These are phyloP conservation scores for Cyclotella choctawhatcheeana DNA, from an alignment of 108 stramenopile genomes.

Conservation along the genomic window DNA sequence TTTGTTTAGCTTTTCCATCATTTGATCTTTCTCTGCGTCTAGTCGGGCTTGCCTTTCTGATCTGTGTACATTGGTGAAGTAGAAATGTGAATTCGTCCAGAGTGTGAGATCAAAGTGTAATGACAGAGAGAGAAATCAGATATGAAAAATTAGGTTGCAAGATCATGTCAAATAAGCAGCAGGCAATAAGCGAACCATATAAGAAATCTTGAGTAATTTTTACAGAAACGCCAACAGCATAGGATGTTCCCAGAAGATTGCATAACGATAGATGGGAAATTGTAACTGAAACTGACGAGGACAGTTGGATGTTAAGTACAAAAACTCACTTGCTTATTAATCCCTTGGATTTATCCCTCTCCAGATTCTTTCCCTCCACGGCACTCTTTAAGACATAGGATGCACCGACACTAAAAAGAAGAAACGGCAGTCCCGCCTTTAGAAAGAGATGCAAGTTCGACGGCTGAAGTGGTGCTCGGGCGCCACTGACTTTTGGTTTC, in stretches of 20 bases:
- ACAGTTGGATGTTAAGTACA: no score
- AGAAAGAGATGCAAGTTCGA: conserved; percentile 60
- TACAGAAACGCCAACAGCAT: not conserved
- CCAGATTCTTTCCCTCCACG: conserved; percentile 84
- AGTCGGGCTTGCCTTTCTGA: conserved; percentile 81
- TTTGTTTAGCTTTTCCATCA: conserved; percentile 87
- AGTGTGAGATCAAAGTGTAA: not conserved
- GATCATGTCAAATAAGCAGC: not conserved
- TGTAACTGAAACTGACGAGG: no score
- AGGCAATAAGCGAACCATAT: no score
- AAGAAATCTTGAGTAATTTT: no score
- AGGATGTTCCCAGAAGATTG: no score
- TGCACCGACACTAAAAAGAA: conserved; percentile 81
- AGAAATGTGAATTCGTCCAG: not conserved
- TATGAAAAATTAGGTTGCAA: not conserved
- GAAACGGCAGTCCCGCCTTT: conserved; percentile 81
- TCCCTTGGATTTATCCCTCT: conserved; percentile 81
- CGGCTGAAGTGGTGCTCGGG: conserved; percentile 28
- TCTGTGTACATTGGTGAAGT: no score
- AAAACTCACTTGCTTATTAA: conserved; percentile 69
- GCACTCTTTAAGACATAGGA: conserved; percentile 80
- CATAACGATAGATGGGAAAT: no score
- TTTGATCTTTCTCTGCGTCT: conserved; percentile 82
- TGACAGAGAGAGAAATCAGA: no score
- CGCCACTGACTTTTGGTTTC: conserved; percentile 4